A percentile compares a stretch with the other conserved stretches of the same genome.
Conservation (phyloP, 768 basidiomycete species). For the Candolleomyces eurysporus region DNA sequence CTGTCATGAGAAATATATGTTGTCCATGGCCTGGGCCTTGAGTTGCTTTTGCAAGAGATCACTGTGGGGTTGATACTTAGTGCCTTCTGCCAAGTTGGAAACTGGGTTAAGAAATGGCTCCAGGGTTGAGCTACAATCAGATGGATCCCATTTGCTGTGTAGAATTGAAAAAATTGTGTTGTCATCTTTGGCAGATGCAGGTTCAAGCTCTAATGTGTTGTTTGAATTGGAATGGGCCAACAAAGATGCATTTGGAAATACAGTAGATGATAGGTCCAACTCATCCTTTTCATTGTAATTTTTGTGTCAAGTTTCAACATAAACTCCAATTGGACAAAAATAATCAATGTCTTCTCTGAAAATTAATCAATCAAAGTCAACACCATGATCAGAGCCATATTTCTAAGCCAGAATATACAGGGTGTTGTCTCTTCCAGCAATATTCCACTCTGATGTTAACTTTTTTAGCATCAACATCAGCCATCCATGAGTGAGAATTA, state of each 20-base stretch:
- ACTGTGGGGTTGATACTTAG: not conserved
- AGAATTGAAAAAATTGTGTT: no score
- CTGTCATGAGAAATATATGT: not conserved
- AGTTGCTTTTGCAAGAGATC: not conserved
- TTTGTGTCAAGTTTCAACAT: not conserved
- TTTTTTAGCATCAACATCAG: constrained; percentile 10
- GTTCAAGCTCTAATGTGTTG: no score
- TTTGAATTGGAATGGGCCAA: no score
- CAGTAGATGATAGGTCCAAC: not conserved
- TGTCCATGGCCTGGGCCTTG: not conserved
- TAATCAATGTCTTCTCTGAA: not conserved
- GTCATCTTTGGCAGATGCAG: no score
- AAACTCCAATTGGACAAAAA: not conserved
- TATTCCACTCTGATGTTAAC: constrained; percentile 9
- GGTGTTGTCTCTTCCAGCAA: not conserved
- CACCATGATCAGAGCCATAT: not conserved
- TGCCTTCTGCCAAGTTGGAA: no score
- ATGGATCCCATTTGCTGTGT: no score
- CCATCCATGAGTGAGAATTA: constrained; percentile 21
- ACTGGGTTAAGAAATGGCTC: no score
- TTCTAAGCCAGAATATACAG: constrained; percentile 4
- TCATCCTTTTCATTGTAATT: not conserved
- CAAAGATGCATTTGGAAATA: not conserved
- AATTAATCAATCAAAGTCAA: not conserved
- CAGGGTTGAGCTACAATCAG: no score